Evolutionary conservation across 176 grass and related monocot species (phyloP), one percentile per base, ranked within the genome.

Genomic region (Musa troglodytarum): DNA sequence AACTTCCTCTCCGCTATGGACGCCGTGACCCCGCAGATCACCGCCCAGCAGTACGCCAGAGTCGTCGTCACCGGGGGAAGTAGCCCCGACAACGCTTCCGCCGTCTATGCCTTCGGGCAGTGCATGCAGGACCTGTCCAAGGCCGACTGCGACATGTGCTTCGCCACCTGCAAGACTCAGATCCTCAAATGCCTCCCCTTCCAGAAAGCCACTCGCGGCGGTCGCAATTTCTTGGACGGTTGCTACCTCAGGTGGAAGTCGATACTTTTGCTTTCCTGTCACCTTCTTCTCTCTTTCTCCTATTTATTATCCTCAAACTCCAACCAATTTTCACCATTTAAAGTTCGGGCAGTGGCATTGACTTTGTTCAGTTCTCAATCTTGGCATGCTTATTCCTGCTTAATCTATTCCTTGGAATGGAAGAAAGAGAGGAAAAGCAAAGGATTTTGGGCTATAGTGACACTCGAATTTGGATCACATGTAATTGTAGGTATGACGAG

Each of bases 91-190:
- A 65, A 65, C 58, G 49, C 68, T 49, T 51, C 16, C 74, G 11
- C 34, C 3, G 74, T 65, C 29, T 76, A 76, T 9, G 74, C 74
- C 2, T 76, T 64, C 59, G 74, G 58, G 1, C 57, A 76, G 74
- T 76, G 74, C 58, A 2, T 63, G 11, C 15, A 24, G 58, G 43
- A 64, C 43, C 74, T 76, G 17, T 63, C 57, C 34, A 51, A 50
- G 34, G 50, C 74, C 55, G 58, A 63, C 43, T 76, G 74, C 43
- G 34, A 76, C 20, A 19, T 63, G 58, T 76, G 59, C 74, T 64
- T 76, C 49, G 74, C 74, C 74, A 50, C 29, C n/a, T 65, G 58
- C 74, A 76, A 64, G 74, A 64, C 74, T 1, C 58, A 76, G 58
- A 76, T 76, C 58, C 74, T 64, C 58, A 49, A n/a, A 15, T 76